A percentile compares a stretch with the other conserved stretches of the same genome.
These are phyloP conservation scores for Lasiodiplodia theobromae DNA, from an alignment of 2,329 filamentous ascomycete species.

Conservation along the genomic window DNA sequence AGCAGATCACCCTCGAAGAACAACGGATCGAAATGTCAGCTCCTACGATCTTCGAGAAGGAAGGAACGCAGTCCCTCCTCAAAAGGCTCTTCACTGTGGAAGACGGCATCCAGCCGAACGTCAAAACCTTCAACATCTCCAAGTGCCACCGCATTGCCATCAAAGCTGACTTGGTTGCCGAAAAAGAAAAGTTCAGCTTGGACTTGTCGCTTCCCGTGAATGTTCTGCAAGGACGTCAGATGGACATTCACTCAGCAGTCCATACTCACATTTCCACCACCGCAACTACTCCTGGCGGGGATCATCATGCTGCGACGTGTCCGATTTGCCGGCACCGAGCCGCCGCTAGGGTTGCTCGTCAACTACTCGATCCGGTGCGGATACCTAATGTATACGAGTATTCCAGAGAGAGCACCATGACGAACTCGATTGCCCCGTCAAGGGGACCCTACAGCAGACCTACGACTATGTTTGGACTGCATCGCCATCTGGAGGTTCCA, in stretches of 20 bases:
- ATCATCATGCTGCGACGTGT: background rate
- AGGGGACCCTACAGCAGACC: no score
- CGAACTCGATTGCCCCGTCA: background rate
- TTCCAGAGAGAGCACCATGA: background rate
- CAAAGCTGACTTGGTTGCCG: slow-evolving; percentile 39
- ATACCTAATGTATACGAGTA: background rate
- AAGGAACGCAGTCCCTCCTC: slow-evolving; percentile 35
- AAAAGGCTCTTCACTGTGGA: slow-evolving; percentile 44
- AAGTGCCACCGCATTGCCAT: slow-evolving; percentile 41
- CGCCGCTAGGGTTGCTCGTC: background rate
- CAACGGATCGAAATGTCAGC: slow-evolving; percentile 39
- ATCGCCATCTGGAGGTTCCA: no score
- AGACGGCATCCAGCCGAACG: slow-evolving; percentile 42
- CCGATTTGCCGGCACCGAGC: background rate
- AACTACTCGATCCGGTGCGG: background rate
- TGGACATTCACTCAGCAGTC: background rate
- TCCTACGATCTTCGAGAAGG: slow-evolving; percentile 34
- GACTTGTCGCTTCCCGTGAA: slow-evolving; percentile 25
- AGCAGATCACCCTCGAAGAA: slow-evolving; percentile 38
- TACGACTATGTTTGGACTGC: no score
- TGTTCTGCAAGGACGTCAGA: background rate
- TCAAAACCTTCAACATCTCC: slow-evolving; percentile 45
- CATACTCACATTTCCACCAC: background rate
- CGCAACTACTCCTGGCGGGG: background rate
- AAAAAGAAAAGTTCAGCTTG: slow-evolving; percentile 39